Percentiles rank a stretch among this genome's conserved stretches.
Conservation (phyloP, 192 early-diverging fungal species). For the Coemansia sp. region DNA sequence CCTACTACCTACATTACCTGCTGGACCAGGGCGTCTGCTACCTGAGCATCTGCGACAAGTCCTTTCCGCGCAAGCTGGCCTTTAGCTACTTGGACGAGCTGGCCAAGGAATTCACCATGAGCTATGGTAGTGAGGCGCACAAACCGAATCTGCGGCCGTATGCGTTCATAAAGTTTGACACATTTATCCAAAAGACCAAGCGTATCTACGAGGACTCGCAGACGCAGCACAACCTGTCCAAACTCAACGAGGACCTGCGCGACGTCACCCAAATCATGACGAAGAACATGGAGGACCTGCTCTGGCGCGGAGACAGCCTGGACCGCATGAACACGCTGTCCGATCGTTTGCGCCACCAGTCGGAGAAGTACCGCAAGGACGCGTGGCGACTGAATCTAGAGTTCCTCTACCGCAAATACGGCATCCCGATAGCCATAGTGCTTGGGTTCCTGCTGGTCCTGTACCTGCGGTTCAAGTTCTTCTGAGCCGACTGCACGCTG, state of each 20-base stretch:
- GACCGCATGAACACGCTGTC: constrained; percentile 72
- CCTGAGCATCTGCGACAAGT: constrained; percentile 88
- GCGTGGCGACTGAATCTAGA: constrained; percentile 84
- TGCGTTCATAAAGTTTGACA: constrained; percentile 97
- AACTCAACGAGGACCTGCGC: constrained; percentile 91
- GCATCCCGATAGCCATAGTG: constrained; percentile 76
- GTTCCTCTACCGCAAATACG: constrained; percentile 91
- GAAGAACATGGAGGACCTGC: constrained; percentile 93
- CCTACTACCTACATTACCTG: constrained; percentile 88
- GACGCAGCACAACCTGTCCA: constrained; percentile 85
- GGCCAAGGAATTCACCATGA: constrained; percentile 87
- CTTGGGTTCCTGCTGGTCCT: constrained; percentile 78
- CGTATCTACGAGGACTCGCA: constrained; percentile 93
- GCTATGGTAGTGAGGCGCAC: constrained; percentile 87
- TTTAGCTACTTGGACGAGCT: constrained; percentile 96
- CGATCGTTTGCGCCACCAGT: constrained; percentile 61
- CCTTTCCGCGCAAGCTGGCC: constrained; percentile 88
- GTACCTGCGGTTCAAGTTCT: constrained; percentile 57
- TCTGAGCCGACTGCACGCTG: constrained; percentile 10
- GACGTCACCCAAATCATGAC: constrained; percentile 98
- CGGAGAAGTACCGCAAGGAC: constrained; percentile 83
- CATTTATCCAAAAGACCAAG: constrained; percentile 98
- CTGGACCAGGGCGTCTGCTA: constrained; percentile 93
- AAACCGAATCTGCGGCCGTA: constrained; percentile 83
- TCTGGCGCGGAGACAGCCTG: constrained; percentile 83